Evolutionary conservation across 805 yeast species (phyloP), one percentile per base, ranked within the genome.

Genomic region (Ogataea populi-albae): DNA sequence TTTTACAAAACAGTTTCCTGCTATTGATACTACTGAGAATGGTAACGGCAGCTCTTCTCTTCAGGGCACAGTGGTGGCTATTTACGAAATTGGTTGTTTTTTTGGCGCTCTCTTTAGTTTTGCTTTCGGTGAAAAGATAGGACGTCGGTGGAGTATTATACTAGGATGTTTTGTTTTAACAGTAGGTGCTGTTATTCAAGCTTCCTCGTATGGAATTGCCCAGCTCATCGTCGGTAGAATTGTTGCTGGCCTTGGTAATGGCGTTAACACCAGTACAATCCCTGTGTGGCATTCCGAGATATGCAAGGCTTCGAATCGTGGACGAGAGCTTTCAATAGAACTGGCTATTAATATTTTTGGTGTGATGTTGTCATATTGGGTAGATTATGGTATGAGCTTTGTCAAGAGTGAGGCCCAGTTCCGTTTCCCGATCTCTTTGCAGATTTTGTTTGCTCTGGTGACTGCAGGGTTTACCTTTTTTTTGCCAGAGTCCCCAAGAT

Each of bases 221-320:
- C 64, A 75, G 25, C 55, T 77, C 26, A 73, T 79, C 50, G 74
- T 73, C 11, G 87, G 86, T 12, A 66, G 88, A 48, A 75, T 72
- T 15, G 65, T 82, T 40, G 74, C 81, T 25, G 91, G 94, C 20
- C 43, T 80, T 4, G 81, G 82, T 20, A 84, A 82, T 36, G 93
- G 93, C 38, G 72, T 77, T 43, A 64, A 80, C 34, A 75, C 87
- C 11, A 84, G 84, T 27, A 68, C 81, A 35, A 82, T 80, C 17
- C 93, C 93, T 23, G 65, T 82, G 54, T 81, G 81, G 58, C 81
- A 79, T 59, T 80, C 86, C 7, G 83, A 82, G 53, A 79, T 82
- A 16, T 75, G 84, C 16, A 47, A 49, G 23, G 88, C 88, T 6
- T 72, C 74, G 49, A 76, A 80, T 71, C 73, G 81, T 37, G 70